Conservation (phyloP, 75 land plant genomes). For the Selaginella moellendorffii region DNA sequence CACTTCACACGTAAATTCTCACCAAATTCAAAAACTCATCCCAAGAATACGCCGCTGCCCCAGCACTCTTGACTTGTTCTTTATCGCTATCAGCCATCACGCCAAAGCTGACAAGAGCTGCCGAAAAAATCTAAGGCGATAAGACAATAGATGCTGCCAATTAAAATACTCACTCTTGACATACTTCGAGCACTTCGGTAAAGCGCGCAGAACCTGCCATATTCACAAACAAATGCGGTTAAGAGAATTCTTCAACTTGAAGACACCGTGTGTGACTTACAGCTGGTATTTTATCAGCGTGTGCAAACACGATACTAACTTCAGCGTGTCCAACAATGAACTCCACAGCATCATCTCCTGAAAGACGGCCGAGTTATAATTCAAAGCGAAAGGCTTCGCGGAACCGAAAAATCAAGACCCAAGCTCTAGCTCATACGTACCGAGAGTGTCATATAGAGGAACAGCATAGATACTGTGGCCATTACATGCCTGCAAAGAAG, state of each 20-base stretch:
- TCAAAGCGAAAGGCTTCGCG: too few relatives aligned
- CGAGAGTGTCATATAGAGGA: conserved; percentile 96
- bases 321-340: conserved; percentile 81
- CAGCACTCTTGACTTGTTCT: conserved; percentile 38
- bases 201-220: conserved; percentile 43
- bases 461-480: conserved; percentile 89
- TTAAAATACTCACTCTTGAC: conserved; percentile 54
- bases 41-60: conserved; percentile 61
- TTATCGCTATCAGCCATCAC: conserved; percentile 37
- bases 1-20: neutral
- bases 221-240: too few relatives aligned
- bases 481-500: conserved; percentile 75
- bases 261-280: conserved; percentile 27
- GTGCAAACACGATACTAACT: conserved; percentile 72
- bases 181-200: conserved; percentile 32
- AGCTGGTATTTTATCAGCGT: conserved; percentile 62
- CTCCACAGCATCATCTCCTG: conserved; percentile 95
- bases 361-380: too few relatives aligned
- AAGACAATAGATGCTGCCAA: neutral
- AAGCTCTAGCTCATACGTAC: too few relatives aligned
- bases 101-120: conserved; percentile 93
- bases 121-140: neutral
- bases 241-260: too few relatives aligned
- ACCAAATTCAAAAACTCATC: conserved; percentile 72
- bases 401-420: too few relatives aligned